phyloP scores from a whole-genome alignment of 129 eudicot genomes.

The Apium graveolens region DNA sequence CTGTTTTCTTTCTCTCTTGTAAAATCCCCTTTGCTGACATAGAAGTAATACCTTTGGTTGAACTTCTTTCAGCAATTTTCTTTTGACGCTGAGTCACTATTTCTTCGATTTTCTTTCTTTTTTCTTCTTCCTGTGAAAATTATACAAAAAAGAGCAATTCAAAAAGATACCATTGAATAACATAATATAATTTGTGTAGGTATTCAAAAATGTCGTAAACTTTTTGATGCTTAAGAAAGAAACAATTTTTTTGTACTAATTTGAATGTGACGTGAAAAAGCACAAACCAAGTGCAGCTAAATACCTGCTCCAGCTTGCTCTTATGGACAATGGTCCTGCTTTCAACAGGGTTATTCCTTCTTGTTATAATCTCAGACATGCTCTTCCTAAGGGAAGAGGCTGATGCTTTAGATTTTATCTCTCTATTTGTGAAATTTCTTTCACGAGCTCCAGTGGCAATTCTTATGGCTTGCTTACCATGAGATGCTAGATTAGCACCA shows the following conservation, averaged over 20 bases:
- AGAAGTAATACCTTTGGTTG: slow-evolving; percentile 24
- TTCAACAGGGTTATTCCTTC: slow-evolving; percentile 31
- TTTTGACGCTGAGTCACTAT: slow-evolving; percentile 50
- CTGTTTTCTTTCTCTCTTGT: slow-evolving; percentile 24
- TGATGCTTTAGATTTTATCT: slow-evolving; percentile 39
- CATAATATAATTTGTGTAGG: no score
- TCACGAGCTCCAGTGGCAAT: slow-evolving; percentile 23
- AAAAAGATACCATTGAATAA: neutral
- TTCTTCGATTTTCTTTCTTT: slow-evolving; percentile 73
- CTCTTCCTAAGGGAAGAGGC: slow-evolving; percentile 29
- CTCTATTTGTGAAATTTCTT: slow-evolving; percentile 29
- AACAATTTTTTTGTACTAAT: neutral
- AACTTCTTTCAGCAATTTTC: slow-evolving; percentile 83
- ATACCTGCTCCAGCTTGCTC: slow-evolving; percentile 63
- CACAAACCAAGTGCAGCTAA: neutral
- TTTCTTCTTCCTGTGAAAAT: slow-evolving; percentile 60
- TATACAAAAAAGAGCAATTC: slow-evolving; percentile 8
- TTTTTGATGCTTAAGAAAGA: neutral
- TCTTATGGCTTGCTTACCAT: slow-evolving; percentile 18
- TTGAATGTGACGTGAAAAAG: neutral
- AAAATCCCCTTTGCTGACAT: slow-evolving; percentile 17
- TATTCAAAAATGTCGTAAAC: neutral
- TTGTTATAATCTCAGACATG: slow-evolving; percentile 32
- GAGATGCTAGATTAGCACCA: slow-evolving; percentile 16
- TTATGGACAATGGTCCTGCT: slow-evolving; percentile 29